phyloP scores from a whole-genome alignment of 768 basidiomycete genomes.

The Vararia minispora region DNA sequence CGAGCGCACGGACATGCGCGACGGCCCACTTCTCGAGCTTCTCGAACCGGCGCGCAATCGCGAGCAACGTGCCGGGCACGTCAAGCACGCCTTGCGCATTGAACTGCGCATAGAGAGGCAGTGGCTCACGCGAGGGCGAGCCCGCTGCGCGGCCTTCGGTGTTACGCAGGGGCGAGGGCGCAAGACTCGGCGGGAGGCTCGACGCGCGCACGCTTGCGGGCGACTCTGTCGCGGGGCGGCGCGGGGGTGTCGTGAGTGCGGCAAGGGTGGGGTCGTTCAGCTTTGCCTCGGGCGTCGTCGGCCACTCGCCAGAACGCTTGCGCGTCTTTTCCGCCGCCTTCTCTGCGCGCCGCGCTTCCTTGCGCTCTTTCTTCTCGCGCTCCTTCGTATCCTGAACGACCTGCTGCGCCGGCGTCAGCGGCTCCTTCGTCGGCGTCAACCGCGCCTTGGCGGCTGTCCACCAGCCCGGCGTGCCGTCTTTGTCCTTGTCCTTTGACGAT shows the following conservation, averaged over 20 bases:
- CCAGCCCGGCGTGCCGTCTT: conserved; percentile 34
- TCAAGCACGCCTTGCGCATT: conserved; percentile 62
- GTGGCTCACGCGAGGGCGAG: conserved; percentile 46
- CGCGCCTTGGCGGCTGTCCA: conserved; percentile 66
- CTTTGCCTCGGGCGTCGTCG: conserved; percentile 39
- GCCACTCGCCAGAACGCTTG: conserved; percentile 34
- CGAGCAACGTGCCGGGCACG: conserved; percentile 59
- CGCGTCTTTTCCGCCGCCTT: conserved; percentile 28
- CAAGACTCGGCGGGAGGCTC: conserved; percentile 42
- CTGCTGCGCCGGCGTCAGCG: conserved; percentile 78
- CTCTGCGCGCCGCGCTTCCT: conserved; percentile 28
- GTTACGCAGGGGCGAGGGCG: conserved; percentile 53
- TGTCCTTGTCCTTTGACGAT: conserved; percentile 52
- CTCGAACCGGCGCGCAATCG: conserved; percentile 72
- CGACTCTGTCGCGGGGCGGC: conserved; percentile 36
- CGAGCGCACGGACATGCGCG: conserved; percentile 78
- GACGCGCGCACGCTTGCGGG: conserved; percentile 39
- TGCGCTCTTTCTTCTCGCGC: conserved; percentile 40
- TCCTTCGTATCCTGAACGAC: conserved; percentile 66
- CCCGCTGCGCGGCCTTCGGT: conserved; percentile 29
- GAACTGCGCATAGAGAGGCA: conserved; percentile 73
- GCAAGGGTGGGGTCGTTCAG: conserved; percentile 45
- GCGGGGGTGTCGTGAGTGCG: conserved; percentile 40
- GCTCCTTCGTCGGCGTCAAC: conserved; percentile 69
- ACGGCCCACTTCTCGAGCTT: conserved; percentile 89